A percentile compares a stretch with the other conserved stretches of the same genome.
These are phyloP conservation scores for Phanerochaete carnosa DNA, from an alignment of 768 basidiomycete genomes.

Conservation along the genomic window DNA sequence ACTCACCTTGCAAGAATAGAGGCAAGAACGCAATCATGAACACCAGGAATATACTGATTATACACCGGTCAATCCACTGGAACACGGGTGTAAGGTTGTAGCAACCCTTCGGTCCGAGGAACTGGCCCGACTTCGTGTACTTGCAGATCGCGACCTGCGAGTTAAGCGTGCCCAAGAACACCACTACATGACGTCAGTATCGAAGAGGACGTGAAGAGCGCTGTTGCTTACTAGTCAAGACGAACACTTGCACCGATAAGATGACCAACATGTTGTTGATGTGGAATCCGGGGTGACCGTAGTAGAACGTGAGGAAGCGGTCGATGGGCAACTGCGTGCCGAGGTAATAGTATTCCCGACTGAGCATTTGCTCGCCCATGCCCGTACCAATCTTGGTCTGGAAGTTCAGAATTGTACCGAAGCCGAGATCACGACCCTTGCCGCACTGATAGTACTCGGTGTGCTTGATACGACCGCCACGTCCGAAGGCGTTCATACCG, in stretches of 20 bases:
- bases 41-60: slow-evolving; percentile 97
- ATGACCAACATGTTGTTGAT: slow-evolving; percentile 99
- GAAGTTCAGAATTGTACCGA: slow-evolving; percentile 99
- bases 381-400: slow-evolving; percentile 99
- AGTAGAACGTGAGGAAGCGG: slow-evolving; percentile 99
- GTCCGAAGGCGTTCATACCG: slow-evolving; percentile 97
- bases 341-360: slow-evolving; percentile 97
- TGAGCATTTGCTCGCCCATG: slow-evolving; percentile 99
- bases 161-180: slow-evolving; percentile 92
- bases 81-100: slow-evolving; percentile 94
- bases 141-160: slow-evolving; percentile 75
- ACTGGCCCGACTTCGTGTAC: slow-evolving; percentile 69
- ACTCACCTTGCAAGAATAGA: slow-evolving; percentile 87
- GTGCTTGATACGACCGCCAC: slow-evolving; percentile 97
- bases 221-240: slow-evolving; percentile 74
- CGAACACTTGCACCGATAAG: slow-evolving; percentile 92
- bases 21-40: slow-evolving; percentile 97
- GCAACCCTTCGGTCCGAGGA: slow-evolving; percentile 81
- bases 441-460: slow-evolving; percentile 99
- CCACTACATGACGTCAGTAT: slow-evolving; percentile 51
- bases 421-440: slow-evolving; percentile 97
- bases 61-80: slow-evolving; percentile 93
- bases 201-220: neutral
- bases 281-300: slow-evolving; percentile 99
- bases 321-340: slow-evolving; percentile 98